Percentiles rank a stretch among this genome's conserved stretches.
Conservation (phyloP, 108 stramenopile species). For the Stephanodiscus triporus region DNA sequence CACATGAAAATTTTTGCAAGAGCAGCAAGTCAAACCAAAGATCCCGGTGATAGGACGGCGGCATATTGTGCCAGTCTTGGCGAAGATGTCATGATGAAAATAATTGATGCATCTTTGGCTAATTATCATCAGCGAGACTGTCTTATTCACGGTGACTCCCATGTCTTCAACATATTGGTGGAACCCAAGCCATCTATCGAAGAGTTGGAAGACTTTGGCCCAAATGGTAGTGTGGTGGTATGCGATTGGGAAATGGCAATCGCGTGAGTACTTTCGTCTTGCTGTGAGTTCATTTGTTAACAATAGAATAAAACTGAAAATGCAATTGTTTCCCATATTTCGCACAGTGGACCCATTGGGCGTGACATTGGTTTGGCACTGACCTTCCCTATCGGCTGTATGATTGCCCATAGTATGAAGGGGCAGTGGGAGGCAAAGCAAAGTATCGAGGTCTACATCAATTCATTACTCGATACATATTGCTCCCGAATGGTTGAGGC, state of each 20-base stretch:
- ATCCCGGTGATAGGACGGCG: slow-evolving; percentile 31
- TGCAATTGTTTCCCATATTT: neutral
- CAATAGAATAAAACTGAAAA: neutral
- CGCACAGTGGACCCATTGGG: slow-evolving; percentile 34
- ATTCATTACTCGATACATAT: slow-evolving; percentile 33
- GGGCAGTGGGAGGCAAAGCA: slow-evolving; percentile 17
- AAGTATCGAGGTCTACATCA: slow-evolving; percentile 20
- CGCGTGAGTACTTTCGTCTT: slow-evolving; percentile 1
- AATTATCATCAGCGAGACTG: slow-evolving; percentile 32
- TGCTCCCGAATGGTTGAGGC: slow-evolving; percentile 25
- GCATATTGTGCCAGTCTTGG: slow-evolving; percentile 21
- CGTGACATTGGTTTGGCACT: slow-evolving; percentile 31
- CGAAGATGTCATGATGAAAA: slow-evolving; percentile 18
- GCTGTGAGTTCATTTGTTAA: neutral
- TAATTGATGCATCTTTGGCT: slow-evolving; percentile 21
- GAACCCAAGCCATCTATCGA: slow-evolving; percentile 45
- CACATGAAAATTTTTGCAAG: slow-evolving; percentile 12
- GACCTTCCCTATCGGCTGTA: slow-evolving; percentile 34
- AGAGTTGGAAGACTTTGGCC: slow-evolving; percentile 37
- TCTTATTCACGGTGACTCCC: slow-evolving; percentile 53
- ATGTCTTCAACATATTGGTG: slow-evolving; percentile 66
- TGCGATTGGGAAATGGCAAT: slow-evolving; percentile 53
- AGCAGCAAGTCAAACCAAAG: slow-evolving; percentile 1
- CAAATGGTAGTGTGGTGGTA: slow-evolving; percentile 32
- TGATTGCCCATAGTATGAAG: slow-evolving; percentile 35